Evolutionary conservation across 2,329 filamentous ascomycete species (phyloP).

Genomic region (Epichloe sylvatica): DNA sequence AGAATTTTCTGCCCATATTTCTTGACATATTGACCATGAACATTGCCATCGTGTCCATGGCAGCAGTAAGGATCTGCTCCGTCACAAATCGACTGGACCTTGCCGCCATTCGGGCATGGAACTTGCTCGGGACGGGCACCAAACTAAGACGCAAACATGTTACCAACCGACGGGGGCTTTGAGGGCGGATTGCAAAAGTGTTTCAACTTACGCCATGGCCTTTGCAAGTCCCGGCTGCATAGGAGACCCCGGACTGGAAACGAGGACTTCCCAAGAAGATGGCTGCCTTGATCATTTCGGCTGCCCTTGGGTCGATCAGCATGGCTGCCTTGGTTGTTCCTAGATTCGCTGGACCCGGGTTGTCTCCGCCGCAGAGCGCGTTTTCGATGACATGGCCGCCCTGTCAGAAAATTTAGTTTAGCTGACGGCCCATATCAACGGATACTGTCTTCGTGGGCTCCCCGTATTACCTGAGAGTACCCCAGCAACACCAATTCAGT

Average conservation of each 20-base stretch:
- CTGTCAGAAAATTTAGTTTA: slow-evolving; percentile 15
- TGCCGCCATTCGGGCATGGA: slow-evolving; percentile 35
- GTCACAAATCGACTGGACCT: slow-evolving; percentile 54
- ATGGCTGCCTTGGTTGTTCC: slow-evolving; percentile 28
- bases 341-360: slow-evolving; percentile 13
- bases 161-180: too few relatives aligned
- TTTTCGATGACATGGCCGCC: slow-evolving; percentile 53
- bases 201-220: background rate
- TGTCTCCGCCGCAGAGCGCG: slow-evolving; percentile 46
- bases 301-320: slow-evolving; percentile 30
- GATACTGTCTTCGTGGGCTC: background rate
- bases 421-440: background rate
- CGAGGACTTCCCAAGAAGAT: slow-evolving; percentile 54
- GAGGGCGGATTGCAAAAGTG: too few relatives aligned
- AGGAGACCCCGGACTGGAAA: slow-evolving; percentile 38
- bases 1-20: background rate
- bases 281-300: slow-evolving; percentile 44
- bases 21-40: background rate
- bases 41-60: slow-evolving; percentile 26
- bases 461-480: slow-evolving; percentile 40
- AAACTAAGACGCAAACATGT: slow-evolving; percentile 30
- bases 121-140: slow-evolving; percentile 44
- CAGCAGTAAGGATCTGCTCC: slow-evolving; percentile 52
- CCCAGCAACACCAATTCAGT: slow-evolving; percentile 46
- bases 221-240: slow-evolving; percentile 31